Percentiles rank a stretch among this genome's conserved stretches.
These are phyloP conservation scores for Pinus albicaulis DNA, from an alignment of 75 land plant species.

Conservation along the genomic window DNA sequence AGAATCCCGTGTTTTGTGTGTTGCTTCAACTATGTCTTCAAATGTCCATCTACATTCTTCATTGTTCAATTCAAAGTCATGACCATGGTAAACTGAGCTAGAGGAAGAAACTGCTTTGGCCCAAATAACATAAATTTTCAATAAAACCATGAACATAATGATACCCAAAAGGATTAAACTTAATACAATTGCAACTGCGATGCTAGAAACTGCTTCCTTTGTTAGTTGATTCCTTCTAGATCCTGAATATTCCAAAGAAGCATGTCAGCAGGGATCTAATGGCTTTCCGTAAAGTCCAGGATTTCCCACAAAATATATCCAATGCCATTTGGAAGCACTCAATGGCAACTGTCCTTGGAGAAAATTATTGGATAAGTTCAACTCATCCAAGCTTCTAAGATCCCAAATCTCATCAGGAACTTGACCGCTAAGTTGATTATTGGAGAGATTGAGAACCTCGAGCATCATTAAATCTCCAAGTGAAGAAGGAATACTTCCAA, in stretches of 20 bases:
- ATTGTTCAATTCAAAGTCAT: conserved; percentile 5
- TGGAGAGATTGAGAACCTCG: conserved; percentile 63
- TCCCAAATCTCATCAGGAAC: conserved; percentile 51
- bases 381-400: conserved; percentile 60
- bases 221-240: not conserved
- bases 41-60: conserved; percentile 3
- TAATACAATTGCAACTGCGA: conserved; percentile 2
- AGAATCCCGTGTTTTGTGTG: not conserved
- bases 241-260: not conserved
- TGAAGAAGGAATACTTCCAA: conserved; percentile 63
- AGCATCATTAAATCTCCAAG: conserved; percentile 42
- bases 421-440: conserved; percentile 64
- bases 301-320: conserved; percentile 51
- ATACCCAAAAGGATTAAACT: conserved; percentile 3
- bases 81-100: not conserved
- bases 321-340: conserved; percentile 49
- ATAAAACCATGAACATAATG: not conserved
- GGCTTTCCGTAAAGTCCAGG: conserved; percentile 60
- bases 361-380: conserved; percentile 61
- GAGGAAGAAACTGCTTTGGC: not conserved
- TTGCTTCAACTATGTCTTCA: not conserved
- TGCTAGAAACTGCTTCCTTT: conserved; percentile 2
- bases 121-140: not conserved
- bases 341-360: conserved; percentile 48
- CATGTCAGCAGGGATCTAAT: conserved; percentile 29